Evolutionary conservation across 2,329 filamentous ascomycete species (phyloP), one percentile per base, ranked within the genome.

Genomic region (Talaromyces sp.): DNA sequence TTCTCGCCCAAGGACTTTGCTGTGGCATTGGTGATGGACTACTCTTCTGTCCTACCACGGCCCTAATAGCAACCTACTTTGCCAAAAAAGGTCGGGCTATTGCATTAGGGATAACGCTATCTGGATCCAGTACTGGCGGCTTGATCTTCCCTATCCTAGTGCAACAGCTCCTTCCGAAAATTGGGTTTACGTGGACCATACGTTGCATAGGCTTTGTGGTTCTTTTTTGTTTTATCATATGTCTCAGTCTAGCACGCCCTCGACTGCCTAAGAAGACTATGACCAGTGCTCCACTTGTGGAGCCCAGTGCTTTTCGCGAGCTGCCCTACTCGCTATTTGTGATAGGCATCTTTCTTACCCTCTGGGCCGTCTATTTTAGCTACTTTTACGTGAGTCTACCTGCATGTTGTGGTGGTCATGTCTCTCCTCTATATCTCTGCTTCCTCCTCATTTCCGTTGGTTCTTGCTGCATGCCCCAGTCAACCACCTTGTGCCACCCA

Each of bases 81-180:
- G 64, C 62, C 2, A 70, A 66, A 35, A 70, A 66, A 35, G 72
- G 71, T n/a, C 67, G 73, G 21, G 65, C 67, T 5, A 51, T 77
- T 3, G 77, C 75, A 0, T 65, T 78, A 1, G 73, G 69, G 0
- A 61, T 77, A 25, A 69, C 67, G 0, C 73, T 74, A 2, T 63
- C 66, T 0, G 77, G 77, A 0, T 69, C 63, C 15, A 71, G 70
- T 0, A 72, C 72, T 1, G 73, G 74, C 5, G 78, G 78, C 0
- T 67, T 81, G 11, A 61, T 81, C 1, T 78, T 77, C 60, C 77
- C 79, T 0, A 66, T 74, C 17, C 70, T 81, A 35, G 70, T 78
- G 3, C 70, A 76, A 43, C 67, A 72, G 36, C 62, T 80, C 6
- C 63, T 60, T 9, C 48, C 45, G 5, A 15, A 35, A 11, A 56